phyloP scores from a whole-genome alignment of 345 rosid genomes.

The Arabidopsis suecica region DNA sequence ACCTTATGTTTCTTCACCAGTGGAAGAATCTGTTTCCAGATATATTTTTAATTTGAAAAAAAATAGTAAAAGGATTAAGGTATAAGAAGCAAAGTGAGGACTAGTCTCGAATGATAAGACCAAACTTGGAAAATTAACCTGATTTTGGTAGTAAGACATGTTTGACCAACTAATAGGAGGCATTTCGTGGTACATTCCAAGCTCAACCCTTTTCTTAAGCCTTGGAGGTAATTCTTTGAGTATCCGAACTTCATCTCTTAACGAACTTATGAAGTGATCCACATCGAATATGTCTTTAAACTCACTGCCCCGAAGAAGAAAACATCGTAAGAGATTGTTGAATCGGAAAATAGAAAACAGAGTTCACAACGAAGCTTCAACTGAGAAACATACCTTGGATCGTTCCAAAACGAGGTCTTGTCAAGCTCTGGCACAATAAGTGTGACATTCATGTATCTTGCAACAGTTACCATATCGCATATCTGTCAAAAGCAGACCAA shows the following conservation, averaged over 20 bases:
- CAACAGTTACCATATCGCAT: conserved; percentile 95
- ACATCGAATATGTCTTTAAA: conserved; percentile 94
- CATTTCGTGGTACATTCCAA: conserved; percentile 66
- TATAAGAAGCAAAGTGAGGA: conserved; percentile 19
- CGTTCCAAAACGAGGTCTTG: conserved; percentile 96
- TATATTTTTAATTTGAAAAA: conserved; percentile 24
- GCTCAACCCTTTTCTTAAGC: conserved; percentile 73
- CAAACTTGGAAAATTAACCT: conserved; percentile 51
- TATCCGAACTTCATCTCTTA: conserved; percentile 93
- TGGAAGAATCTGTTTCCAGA: conserved; percentile 81
- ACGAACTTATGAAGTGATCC: conserved; percentile 83
- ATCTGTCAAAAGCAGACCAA: conserved; percentile 58
- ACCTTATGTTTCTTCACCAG: conserved; percentile 81
- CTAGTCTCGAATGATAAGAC: background rate
- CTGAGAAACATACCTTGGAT: conserved; percentile 68
- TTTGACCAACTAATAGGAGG: conserved; percentile 97
- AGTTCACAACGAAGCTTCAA: conserved; percentile 18
- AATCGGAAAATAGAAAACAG: background rate
- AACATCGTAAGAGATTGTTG: background rate
- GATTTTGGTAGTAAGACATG: conserved; percentile 77
- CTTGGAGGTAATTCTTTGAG: conserved; percentile 83
- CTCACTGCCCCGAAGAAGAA: conserved; percentile 58
- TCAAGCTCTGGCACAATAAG: conserved; percentile 93
- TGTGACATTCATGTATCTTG: conserved; percentile 87
- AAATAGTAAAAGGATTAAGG: background rate